These are phyloP conservation scores for Barnettozyma populi DNA, from an alignment of 805 yeast species.

Conservation along the genomic window DNA sequence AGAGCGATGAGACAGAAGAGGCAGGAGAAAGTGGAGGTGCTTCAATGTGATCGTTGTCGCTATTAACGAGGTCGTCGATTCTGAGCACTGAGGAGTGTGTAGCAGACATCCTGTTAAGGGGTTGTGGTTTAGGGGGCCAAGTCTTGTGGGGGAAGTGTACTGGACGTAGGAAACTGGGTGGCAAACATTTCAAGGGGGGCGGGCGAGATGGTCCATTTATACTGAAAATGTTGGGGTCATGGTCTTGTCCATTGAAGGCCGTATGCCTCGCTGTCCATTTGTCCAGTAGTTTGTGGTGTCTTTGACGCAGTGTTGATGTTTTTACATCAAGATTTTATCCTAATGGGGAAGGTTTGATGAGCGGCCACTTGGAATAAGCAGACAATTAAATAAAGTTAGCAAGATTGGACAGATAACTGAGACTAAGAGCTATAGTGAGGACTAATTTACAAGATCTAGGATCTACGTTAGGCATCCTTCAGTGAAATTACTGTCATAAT, in stretches of 20 bases:
- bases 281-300: not conserved
- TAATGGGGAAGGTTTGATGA: not conserved
- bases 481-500: no score
- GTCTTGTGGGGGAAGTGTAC: not conserved
- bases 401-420: not conserved
- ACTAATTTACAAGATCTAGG: not conserved
- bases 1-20: constrained; percentile 6
- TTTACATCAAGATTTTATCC: constrained; percentile 5
- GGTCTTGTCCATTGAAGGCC: not conserved
- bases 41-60: not conserved
- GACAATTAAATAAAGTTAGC: not conserved
- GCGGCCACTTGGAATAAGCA: not conserved
- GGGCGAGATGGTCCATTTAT: not conserved
- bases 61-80: constrained; percentile 3
- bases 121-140: not conserved
- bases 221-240: not conserved
- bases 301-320: constrained; percentile 5
- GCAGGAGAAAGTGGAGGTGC: constrained; percentile 7
- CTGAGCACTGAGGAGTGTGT: not conserved
- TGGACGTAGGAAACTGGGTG: not conserved
- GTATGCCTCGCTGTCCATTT: not conserved
- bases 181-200: not conserved
- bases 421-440: not conserved
- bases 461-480: not conserved
- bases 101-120: not conserved